Evolutionary conservation across 2,329 filamentous ascomycete species (phyloP).

Genomic region (Ceratocystis colombiana): DNA sequence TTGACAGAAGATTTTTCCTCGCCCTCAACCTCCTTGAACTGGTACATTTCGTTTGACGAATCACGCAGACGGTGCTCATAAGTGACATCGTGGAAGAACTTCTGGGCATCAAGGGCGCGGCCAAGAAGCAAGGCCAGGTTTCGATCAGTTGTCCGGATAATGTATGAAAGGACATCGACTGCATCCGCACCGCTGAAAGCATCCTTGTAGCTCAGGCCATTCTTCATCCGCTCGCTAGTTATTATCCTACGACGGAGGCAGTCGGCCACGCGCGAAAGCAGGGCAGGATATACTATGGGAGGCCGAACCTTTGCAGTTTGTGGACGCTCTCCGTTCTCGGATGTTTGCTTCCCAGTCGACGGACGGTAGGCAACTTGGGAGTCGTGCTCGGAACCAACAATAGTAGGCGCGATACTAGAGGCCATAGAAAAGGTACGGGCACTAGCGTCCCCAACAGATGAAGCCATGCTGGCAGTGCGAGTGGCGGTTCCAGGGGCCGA

Average conservation of each 20-base stretch:
- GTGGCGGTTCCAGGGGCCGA: constrained; percentile 45
- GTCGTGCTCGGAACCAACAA: constrained; percentile 52
- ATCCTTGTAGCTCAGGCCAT: constrained; percentile 93
- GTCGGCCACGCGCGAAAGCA: constrained; percentile 86
- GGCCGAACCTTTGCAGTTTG: constrained; percentile 55
- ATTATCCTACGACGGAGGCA: constrained; percentile 84
- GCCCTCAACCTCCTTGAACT: constrained; percentile 64
- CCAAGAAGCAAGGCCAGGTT: constrained; percentile 87
- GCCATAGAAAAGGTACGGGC: constrained; percentile 82
- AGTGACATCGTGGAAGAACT: constrained; percentile 98
- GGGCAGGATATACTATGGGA: constrained; percentile 84
- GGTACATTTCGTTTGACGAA: constrained; percentile 89
- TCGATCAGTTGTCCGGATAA: constrained; percentile 92
- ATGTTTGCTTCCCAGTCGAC: constrained; percentile 47
- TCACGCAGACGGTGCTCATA: constrained; percentile 94
- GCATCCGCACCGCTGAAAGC: constrained; percentile 93
- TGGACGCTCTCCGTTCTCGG: constrained; percentile 43
- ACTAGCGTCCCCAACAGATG: constrained; percentile 42
- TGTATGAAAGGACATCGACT: constrained; percentile 89
- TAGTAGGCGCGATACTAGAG: constrained; percentile 64
- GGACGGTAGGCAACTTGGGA: constrained; percentile 46
- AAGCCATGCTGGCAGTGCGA: constrained; percentile 52
- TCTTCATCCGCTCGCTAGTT: constrained; percentile 82
- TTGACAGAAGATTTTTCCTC: constrained; percentile 68
- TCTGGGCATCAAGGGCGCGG: constrained; percentile 87